Evolutionary conservation across 2,329 filamentous ascomycete species (phyloP).

Genomic region (Chrysoporthe puriensis): DNA sequence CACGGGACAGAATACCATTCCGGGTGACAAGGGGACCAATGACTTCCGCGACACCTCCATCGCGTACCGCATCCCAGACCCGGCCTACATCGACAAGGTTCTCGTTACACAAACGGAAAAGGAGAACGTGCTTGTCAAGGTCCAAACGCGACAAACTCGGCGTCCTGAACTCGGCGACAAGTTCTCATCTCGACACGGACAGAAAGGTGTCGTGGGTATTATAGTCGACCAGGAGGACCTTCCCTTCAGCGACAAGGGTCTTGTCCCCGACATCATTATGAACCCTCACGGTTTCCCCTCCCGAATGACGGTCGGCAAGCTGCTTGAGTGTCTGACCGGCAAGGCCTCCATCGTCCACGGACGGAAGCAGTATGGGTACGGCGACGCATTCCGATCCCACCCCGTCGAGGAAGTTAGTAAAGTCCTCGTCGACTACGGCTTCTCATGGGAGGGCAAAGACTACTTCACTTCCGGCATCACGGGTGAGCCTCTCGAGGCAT

Average conservation of each 20-base stretch:
- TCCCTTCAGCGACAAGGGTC: constrained; percentile 88
- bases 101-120: constrained; percentile 89
- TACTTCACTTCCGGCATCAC: constrained; percentile 95
- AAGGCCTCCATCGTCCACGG: constrained; percentile 90
- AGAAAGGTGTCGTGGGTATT: constrained; percentile 96
- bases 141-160: constrained; percentile 94
- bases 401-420: constrained; percentile 87
- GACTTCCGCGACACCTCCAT: constrained; percentile 70
- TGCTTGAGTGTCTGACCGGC: constrained; percentile 91
- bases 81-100: constrained; percentile 92
- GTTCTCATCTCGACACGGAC: constrained; percentile 96
- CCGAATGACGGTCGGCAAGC: constrained; percentile 98
- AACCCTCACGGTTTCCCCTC: constrained; percentile 99
- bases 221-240: constrained; percentile 97
- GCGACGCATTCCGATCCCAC: constrained; percentile 80
- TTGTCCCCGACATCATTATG: constrained; percentile 99
- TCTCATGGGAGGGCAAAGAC: constrained; percentile 96
- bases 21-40: constrained; percentile 65
- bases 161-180: constrained; percentile 96
- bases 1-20: constrained; percentile 72
- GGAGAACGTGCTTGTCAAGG: constrained; percentile 86
- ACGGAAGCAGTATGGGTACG: constrained; percentile 81
- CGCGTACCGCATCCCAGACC: constrained; percentile 82
- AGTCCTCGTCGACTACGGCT: constrained; percentile 83
- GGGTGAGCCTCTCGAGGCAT: constrained; percentile 89